A percentile compares a stretch with the other conserved stretches of the same genome.
Evolutionary conservation across 805 yeast species (phyloP).

Genomic region (Candida ascalaphidarum): DNA sequence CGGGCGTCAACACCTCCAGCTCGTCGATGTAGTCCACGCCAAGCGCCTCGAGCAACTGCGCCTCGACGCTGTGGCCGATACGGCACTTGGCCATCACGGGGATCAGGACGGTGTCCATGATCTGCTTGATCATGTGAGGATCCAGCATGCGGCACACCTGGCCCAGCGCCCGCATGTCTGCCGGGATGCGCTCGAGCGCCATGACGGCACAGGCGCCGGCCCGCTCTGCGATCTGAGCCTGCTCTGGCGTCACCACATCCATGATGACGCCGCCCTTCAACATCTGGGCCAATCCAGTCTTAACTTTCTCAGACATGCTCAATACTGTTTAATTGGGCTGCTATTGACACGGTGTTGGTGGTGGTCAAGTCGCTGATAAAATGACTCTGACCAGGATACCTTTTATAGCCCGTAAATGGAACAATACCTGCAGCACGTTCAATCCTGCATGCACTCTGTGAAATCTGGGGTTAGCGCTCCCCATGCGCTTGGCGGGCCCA

Average conservation of each 20-base stretch:
- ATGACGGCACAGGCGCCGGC: conserved; percentile 89
- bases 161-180: conserved; percentile 76
- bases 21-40: conserved; percentile 78
- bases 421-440: no score
- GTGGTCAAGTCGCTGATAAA: no score
- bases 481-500: no score
- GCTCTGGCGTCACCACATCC: conserved; percentile 75
- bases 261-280: conserved; percentile 69
- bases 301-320: no score
- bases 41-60: conserved; percentile 64
- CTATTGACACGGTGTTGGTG: no score
- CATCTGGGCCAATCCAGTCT: conserved; percentile 82
- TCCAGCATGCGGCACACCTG: conserved; percentile 84
- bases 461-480: no score
- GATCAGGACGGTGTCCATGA: conserved; percentile 61
- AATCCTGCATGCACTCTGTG: no score
- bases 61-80: conserved; percentile 78
- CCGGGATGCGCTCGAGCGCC: conserved; percentile 82
- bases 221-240: conserved; percentile 68
- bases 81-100: conserved; percentile 85
- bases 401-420: no score
- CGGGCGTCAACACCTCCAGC: conserved; percentile 78
- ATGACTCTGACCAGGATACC: no score
- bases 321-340: no score
- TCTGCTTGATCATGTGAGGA: conserved; percentile 68